Conservation (phyloP, 371 early-diverging fungal species). For the Catenaria anguillulae region DNA sequence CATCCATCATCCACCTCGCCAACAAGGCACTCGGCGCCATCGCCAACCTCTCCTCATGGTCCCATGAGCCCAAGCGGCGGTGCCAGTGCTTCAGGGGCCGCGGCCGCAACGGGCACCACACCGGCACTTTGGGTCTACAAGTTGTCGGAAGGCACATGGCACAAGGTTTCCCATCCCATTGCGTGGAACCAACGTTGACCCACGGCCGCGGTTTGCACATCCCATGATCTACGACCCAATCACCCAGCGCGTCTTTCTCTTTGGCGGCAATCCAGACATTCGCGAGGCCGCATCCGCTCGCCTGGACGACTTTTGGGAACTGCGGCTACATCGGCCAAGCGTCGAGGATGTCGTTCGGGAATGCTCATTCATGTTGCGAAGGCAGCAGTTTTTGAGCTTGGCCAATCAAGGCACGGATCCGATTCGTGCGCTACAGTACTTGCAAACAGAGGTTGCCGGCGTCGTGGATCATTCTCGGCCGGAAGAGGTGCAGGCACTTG, state of each 20-base stretch:
- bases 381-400: conserved; percentile 51
- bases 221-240: conserved; percentile 59
- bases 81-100: conserved; percentile 30
- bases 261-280: conserved; percentile 80
- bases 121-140: conserved; percentile 63
- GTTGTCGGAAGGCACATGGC: conserved; percentile 24
- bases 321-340: conserved; percentile 47
- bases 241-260: conserved; percentile 46
- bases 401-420: conserved; percentile 13
- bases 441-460: conserved; percentile 42
- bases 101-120: conserved; percentile 37
- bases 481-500: conserved; percentile 37
- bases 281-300: conserved; percentile 37
- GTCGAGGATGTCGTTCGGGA: conserved; percentile 39
- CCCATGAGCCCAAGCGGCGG: no score
- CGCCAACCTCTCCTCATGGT: no score
- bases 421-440: conserved; percentile 45
- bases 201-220: conserved; percentile 71
- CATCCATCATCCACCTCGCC: not conserved
- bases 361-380: conserved; percentile 44
- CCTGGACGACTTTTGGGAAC: conserved; percentile 74
- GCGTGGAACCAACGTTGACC: no score
- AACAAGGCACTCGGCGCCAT: no score
- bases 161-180: conserved; percentile 60
- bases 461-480: conserved; percentile 40